Conservation (phyloP, 805 yeast genomes). For the Priceomyces castillae region DNA sequence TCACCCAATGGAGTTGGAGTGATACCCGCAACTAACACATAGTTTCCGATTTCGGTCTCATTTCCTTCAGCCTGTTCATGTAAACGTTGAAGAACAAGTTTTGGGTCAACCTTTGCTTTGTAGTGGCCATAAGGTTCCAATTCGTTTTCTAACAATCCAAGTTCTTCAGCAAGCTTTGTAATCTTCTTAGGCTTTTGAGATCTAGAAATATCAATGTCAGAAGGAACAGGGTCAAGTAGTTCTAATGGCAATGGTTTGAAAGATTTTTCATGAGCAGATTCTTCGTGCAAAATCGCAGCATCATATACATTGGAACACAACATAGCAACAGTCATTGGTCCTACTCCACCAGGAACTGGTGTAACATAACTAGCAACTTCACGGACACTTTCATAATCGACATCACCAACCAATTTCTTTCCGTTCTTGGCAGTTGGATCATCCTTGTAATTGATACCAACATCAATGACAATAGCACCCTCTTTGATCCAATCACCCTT, state of each 20-base stretch:
- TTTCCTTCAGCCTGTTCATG: constrained; percentile 67
- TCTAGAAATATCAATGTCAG: constrained; percentile 87
- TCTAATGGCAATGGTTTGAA: constrained; percentile 56
- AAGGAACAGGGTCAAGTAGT: constrained; percentile 67
- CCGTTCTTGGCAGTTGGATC: constrained; percentile 78
- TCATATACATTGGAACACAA: constrained; percentile 75
- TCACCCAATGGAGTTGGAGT: constrained; percentile 98
- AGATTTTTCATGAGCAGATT: constrained; percentile 45
- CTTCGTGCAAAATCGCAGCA: constrained; percentile 67
- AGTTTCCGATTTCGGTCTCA: constrained; percentile 69
- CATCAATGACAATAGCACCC: constrained; percentile 87
- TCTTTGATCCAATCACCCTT: constrained; percentile 85
- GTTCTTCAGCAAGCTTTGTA: constrained; percentile 68
- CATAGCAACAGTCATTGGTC: constrained; percentile 99
- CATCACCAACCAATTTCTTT: constrained; percentile 88
- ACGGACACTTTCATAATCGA: constrained; percentile 70
- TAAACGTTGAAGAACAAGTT: constrained; percentile 39
- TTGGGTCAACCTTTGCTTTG: constrained; percentile 79
- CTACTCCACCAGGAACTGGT: constrained; percentile 99
- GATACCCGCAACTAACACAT: constrained; percentile 91
- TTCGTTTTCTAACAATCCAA: constrained; percentile 76
- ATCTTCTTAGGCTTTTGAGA: constrained; percentile 85
- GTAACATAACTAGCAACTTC: constrained; percentile 69
- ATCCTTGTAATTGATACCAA: constrained; percentile 87
- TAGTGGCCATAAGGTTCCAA: constrained; percentile 84